Evolutionary conservation across 768 basidiomycete genomes (phyloP), one percentile per base, ranked within the genome.

Genomic region (Suillus brevipes): DNA sequence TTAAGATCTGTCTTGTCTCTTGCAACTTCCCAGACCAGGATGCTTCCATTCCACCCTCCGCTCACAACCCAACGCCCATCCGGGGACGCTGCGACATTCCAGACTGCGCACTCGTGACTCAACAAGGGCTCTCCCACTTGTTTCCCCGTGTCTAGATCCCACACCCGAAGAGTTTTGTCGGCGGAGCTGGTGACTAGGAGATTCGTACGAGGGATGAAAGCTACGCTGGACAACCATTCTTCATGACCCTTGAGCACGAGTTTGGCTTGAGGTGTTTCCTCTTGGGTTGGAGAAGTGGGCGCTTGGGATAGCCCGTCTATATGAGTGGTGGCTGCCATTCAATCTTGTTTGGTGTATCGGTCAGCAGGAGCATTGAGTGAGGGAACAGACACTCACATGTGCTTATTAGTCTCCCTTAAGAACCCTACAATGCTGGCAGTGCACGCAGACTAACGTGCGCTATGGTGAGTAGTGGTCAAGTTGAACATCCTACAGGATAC

Each of bases 141-240:
- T 36, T 79, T 77, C 65, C 82, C 81, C 0, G 43, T 63, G 6
- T 59, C 52, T 3, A 55, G 9, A 52, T 68, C 16, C 67, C 67
- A 68, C 12, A 68, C 18, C 5, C 68, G 63, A 52, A 52, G 25
- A 6, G 7, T 28, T 16, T 52, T 52, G 16, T 52, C 50, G 25
- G 8, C 16, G 0, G 50, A 52, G 50, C 25, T 16, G 8, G 50
- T 52, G 14, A 52, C 50, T 1, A 31, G 25, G 49, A 50, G 50
- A 52, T 14, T 8, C 0, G 50, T 52, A 18, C 28, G 6, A 25
- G 14, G 28, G 16, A 31, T 52, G 50, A 18, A 31, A 52, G 50
- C 28, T 16, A 52, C 8, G 14, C 14, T 23, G 23, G n/a, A 23
- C 23, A 49, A 12, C 47, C 47, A 9, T 18, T 9, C 16, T 52